Percentiles rank a stretch among this genome's conserved stretches.
Evolutionary conservation across 83 land plant genomes (phyloP).

Genomic region (Picea mariana): DNA sequence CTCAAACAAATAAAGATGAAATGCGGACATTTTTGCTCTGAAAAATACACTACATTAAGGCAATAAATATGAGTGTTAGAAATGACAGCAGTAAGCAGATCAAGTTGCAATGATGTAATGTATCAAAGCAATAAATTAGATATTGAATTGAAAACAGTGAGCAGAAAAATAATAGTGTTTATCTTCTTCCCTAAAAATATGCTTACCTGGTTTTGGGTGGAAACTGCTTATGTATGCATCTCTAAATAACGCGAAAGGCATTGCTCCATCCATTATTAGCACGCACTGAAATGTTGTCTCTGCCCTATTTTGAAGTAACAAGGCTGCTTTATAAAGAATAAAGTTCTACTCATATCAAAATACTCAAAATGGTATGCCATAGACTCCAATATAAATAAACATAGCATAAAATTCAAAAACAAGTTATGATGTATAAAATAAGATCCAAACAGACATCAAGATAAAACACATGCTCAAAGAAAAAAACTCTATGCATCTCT

Average conservation of each 20-base stretch:
- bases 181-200: slow-evolving; percentile 1
- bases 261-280: slow-evolving; percentile 14
- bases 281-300: slow-evolving; percentile 15
- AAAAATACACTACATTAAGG: neutral
- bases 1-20: no score
- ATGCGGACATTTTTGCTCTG: neutral
- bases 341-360: slow-evolving; percentile 12
- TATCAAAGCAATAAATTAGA: neutral
- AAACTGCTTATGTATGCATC: slow-evolving; percentile 11
- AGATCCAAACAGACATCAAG: neutral
- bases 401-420: neutral
- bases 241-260: slow-evolving; percentile 2
- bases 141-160: neutral
- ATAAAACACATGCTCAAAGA: neutral
- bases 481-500: neutral
- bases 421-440: neutral
- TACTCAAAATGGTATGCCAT: neutral
- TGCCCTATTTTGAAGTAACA: slow-evolving; percentile 12
- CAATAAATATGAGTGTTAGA: neutral
- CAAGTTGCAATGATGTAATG: neutral
- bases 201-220: slow-evolving; percentile 12
- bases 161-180: neutral
- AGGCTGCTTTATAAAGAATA: slow-evolving; percentile 11
- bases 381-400: neutral
- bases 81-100: neutral